Evolutionary conservation across 805 yeast species (phyloP).

Genomic region (baker's yeast (Saccharomyces cerevisiae)): DNA sequence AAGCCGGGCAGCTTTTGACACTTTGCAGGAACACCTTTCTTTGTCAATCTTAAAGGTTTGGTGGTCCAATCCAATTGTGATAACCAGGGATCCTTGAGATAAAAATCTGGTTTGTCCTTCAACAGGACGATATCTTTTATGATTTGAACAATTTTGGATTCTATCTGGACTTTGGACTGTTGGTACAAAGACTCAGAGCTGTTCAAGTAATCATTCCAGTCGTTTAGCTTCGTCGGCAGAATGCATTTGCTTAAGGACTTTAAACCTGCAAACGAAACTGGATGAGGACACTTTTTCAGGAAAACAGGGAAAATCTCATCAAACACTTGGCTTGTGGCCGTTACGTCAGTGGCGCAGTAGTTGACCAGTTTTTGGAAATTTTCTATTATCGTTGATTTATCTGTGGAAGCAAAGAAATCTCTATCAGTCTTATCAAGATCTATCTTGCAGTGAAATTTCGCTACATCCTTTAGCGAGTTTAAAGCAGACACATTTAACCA

Average conservation of each 20-base stretch:
- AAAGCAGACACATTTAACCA: slow-evolving; percentile 76
- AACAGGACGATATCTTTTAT: slow-evolving; percentile 50
- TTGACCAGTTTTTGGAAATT: slow-evolving; percentile 54
- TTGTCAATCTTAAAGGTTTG: slow-evolving; percentile 50
- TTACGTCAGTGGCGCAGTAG: slow-evolving; percentile 84
- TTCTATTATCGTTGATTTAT: slow-evolving; percentile 44
- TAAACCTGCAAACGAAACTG: slow-evolving; percentile 86
- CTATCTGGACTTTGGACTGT: slow-evolving; percentile 47
- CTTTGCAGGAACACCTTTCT: slow-evolving; percentile 59
- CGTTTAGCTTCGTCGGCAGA: slow-evolving; percentile 59
- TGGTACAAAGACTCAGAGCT: slow-evolving; percentile 62
- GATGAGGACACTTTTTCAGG: slow-evolving; percentile 70
- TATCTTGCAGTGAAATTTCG: slow-evolving; percentile 66
- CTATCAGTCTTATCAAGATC: slow-evolving; percentile 59
- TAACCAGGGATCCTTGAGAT: slow-evolving; percentile 71
- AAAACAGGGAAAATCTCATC: slow-evolving; percentile 64
- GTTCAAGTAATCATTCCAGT: slow-evolving; percentile 67
- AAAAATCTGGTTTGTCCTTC: slow-evolving; percentile 36
- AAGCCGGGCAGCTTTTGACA: slow-evolving; percentile 79
- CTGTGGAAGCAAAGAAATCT: slow-evolving; percentile 50
- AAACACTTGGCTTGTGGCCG: slow-evolving; percentile 63
- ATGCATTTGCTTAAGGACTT: slow-evolving; percentile 64
- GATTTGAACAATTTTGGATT: slow-evolving; percentile 46
- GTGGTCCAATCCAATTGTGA: slow-evolving; percentile 83
- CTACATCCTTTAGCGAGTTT: slow-evolving; percentile 74